phyloP scores from a whole-genome alignment of 176 grass and related monocot genomes.

The Panicum miliaceum region DNA sequence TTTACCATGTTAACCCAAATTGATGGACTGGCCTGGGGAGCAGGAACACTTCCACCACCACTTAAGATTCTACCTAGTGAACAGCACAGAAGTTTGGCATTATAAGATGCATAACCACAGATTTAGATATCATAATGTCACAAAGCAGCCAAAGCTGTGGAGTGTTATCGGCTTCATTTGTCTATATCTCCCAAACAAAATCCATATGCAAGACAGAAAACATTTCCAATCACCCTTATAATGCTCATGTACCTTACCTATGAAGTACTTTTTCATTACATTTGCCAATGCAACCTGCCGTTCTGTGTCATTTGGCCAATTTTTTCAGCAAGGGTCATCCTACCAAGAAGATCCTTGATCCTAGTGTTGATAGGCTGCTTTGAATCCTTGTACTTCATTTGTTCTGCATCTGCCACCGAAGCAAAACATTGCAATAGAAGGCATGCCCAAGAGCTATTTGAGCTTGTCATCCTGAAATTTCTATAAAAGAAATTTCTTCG shows the following conservation, averaged over 20 bases:
- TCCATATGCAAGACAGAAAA: background rate
- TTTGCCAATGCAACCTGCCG: conserved; percentile 75
- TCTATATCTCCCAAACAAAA: background rate
- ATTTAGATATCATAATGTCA: conserved; percentile 13
- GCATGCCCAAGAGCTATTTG: conserved; percentile 37
- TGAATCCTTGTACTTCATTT: conserved; percentile 90
- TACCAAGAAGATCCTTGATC: conserved; percentile 78
- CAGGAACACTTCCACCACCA: conserved; percentile 94
- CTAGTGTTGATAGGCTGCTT: conserved; percentile 70
- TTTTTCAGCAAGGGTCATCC: conserved; percentile 97
- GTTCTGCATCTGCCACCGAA: conserved; percentile 58
- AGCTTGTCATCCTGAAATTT: conserved; percentile 33
- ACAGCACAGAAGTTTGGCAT: conserved; percentile 13
- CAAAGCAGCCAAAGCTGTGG: background rate
- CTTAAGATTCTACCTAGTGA: conserved; percentile 86
- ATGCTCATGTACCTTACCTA: conserved; percentile 52
- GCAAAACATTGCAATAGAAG: conserved; percentile 60
- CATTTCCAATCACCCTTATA: background rate
- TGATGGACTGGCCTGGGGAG: conserved; percentile 73
- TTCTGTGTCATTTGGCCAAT: conserved; percentile 97
- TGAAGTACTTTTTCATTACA: conserved; percentile 88
- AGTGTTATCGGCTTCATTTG: conserved; percentile 3
- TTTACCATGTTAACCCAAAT: conserved; percentile 96
- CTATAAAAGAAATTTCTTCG: background rate
- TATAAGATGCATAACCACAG: conserved; percentile 34